Conservation (phyloP, 495 filamentous ascomycete species). For the Immersiella caudata region DNA sequence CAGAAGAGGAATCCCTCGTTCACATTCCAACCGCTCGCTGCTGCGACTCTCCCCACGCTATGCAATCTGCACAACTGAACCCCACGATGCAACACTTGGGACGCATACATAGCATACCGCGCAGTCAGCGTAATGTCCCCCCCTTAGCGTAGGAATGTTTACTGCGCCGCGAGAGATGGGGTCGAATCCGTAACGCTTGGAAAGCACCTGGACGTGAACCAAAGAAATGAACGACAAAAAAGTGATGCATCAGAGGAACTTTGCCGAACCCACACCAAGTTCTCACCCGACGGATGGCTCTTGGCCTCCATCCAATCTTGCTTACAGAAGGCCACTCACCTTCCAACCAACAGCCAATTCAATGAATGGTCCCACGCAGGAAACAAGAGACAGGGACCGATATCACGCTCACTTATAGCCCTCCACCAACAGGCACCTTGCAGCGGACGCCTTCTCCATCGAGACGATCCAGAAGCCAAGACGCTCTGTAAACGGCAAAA, state of each 20-base stretch:
- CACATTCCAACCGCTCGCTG: background rate
- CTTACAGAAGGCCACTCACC: background rate
- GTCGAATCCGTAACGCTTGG: background rate
- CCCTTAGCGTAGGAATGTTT: no score
- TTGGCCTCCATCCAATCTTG: background rate
- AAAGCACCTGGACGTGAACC: background rate
- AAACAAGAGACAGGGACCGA: background rate
- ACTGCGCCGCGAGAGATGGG: no score
- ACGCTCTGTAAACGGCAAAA: background rate
- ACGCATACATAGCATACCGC: background rate
- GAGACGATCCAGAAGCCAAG: background rate
- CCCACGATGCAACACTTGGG: background rate
- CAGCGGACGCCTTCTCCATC: background rate
- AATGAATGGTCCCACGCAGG: background rate
- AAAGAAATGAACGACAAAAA: background rate
- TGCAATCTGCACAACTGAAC: background rate
- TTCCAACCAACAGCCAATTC: no score
- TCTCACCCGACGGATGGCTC: background rate
- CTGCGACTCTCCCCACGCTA: background rate
- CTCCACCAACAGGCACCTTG: background rate
- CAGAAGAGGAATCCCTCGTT: background rate
- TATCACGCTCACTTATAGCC: background rate
- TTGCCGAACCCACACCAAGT: background rate
- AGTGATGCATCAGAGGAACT: background rate
- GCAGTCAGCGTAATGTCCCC: no score